Evolutionary conservation across 2,329 filamentous ascomycete species (phyloP).

Genomic region (Ophiostoma sp.): DNA sequence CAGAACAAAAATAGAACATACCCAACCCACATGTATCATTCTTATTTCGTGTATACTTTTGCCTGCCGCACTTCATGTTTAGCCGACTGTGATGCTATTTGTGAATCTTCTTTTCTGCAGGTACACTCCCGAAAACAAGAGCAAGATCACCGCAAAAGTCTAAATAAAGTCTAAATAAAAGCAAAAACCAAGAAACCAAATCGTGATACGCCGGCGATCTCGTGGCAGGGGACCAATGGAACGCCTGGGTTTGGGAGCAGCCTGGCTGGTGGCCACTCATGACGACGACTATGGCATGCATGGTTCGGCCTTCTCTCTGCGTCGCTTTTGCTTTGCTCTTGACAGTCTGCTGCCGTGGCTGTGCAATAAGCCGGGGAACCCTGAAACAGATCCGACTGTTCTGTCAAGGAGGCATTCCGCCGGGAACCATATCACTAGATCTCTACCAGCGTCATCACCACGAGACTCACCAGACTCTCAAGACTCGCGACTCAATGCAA

Average conservation of each 20-base stretch:
- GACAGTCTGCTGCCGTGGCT: not conserved
- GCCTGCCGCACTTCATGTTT: not conserved
- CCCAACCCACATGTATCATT: not conserved
- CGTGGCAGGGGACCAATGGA: not conserved
- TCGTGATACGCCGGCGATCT: not conserved
- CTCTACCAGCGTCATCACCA: not conserved
- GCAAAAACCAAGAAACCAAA: not conserved
- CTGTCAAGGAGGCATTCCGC: not conserved
- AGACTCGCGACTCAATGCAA: not conserved
- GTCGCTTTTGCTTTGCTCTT: not conserved
- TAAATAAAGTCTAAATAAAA: not conserved
- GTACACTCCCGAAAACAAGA: not conserved
- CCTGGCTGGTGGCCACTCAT: conserved; percentile 6
- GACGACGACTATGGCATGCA: not conserved
- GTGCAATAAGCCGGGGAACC: not conserved
- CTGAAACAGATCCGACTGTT: not conserved
- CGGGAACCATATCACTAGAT: not conserved
- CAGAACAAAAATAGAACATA: not conserved
- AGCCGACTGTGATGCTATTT: not conserved
- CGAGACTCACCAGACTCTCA: not conserved
- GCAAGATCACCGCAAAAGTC: not conserved
- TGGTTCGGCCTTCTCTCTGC: too few relatives aligned
- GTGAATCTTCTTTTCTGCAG: not conserved
- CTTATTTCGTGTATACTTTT: not conserved
- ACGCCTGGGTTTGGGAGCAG: not conserved